Percentiles rank a stretch among this genome's conserved stretches.
Evolutionary conservation across 495 filamentous ascomycete genomes (phyloP).

Genomic region (Penicillium cosmopolitanum): DNA sequence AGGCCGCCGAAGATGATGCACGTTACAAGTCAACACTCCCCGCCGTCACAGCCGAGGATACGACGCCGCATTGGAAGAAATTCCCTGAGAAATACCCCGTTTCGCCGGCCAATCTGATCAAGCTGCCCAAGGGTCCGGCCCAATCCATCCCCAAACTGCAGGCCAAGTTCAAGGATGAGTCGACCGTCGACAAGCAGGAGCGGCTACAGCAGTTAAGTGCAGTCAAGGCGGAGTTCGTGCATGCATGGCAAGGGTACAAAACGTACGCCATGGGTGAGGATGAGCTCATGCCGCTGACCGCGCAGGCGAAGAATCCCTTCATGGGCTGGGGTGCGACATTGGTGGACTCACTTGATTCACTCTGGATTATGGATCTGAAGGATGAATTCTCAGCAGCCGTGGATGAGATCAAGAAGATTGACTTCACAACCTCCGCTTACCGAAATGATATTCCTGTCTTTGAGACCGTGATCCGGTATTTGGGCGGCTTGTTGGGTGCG

Average conservation of each 20-base stretch:
- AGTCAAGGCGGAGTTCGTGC: slow-evolving; percentile 67
- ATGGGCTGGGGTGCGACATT: slow-evolving; percentile 94
- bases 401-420: slow-evolving; percentile 74
- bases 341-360: slow-evolving; percentile 89
- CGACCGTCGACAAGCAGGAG: slow-evolving; percentile 58
- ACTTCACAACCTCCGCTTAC: slow-evolving; percentile 75
- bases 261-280: slow-evolving; percentile 77
- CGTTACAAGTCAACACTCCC: slow-evolving; percentile 1
- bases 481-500: slow-evolving; percentile 80
- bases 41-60: slow-evolving; percentile 37
- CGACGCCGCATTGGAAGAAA: slow-evolving; percentile 63
- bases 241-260: slow-evolving; percentile 79
- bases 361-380: slow-evolving; percentile 95
- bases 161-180: slow-evolving; percentile 67
- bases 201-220: slow-evolving; percentile 65
- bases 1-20: neutral
- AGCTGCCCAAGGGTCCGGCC: slow-evolving; percentile 70
- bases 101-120: slow-evolving; percentile 66
- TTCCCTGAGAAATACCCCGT: slow-evolving; percentile 76
- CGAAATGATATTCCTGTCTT: slow-evolving; percentile 75
- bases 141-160: slow-evolving; percentile 78
- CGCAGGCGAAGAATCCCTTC: slow-evolving; percentile 71
- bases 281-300: slow-evolving; percentile 71
- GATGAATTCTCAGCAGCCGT: slow-evolving; percentile 89
- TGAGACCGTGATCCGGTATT: slow-evolving; percentile 84